Conservation (phyloP, 2,329 filamentous ascomycete species). For the Rachicladosporium sp. region DNA sequence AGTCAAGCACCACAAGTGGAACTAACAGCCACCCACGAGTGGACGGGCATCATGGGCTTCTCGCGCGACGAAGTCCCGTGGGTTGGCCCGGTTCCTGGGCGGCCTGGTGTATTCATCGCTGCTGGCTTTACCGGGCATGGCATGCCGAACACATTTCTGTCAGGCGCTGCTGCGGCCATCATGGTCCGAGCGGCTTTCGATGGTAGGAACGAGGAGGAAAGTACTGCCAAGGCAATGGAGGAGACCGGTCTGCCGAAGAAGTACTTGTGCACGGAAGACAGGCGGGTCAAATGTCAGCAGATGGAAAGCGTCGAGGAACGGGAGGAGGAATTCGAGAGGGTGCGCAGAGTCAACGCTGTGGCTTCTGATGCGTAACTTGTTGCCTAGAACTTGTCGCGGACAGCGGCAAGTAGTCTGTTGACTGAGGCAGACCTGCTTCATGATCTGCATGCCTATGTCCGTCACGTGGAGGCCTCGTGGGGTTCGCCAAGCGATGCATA, state of each 20-base stretch:
- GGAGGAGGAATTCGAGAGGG: no score
- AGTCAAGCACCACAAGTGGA: conserved; percentile 17
- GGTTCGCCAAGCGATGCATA: no score
- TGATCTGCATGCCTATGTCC: no score
- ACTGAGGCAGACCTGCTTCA: no score
- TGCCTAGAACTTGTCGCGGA: no score
- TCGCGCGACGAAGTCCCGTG: conserved; percentile 55
- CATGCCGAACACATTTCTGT: conserved; percentile 61
- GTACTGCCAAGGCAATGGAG: neutral
- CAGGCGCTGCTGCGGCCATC: conserved; percentile 49
- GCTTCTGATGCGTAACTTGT: no score
- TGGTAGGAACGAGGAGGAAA: neutral
- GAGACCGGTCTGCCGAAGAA: conserved; percentile 7
- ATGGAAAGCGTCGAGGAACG: no score
- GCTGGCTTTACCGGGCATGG: conserved; percentile 49
- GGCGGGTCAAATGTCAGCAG: neutral
- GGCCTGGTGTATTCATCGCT: conserved; percentile 17
- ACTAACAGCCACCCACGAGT: conserved; percentile 39
- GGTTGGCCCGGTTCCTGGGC: conserved; percentile 54
- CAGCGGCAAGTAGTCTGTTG: no score
- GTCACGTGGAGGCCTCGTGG: no score
- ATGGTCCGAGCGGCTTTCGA: conserved; percentile 36
- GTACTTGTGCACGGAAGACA: conserved; percentile 20
- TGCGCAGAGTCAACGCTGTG: no score
- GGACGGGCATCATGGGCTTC: conserved; percentile 75